These are phyloP conservation scores for Coemansia sp. DNA, from an alignment of 192 early-diverging fungal genomes.

Conservation along the genomic window DNA sequence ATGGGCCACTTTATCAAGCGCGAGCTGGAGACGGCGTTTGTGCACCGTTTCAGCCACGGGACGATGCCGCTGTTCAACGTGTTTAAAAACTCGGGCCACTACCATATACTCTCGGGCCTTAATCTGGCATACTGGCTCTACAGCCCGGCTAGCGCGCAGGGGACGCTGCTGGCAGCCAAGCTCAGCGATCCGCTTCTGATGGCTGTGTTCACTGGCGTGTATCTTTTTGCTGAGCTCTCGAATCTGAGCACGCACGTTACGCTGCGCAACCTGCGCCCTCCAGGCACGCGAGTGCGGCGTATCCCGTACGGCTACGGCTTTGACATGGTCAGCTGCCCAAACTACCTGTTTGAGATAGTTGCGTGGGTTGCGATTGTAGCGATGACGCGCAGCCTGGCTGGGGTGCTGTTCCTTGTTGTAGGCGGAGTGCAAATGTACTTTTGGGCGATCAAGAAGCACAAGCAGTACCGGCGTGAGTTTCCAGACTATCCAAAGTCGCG, in stretches of 20 bases:
- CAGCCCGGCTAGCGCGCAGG: slow-evolving; percentile 68
- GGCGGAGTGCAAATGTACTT: slow-evolving; percentile 85
- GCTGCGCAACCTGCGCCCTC: slow-evolving; percentile 87
- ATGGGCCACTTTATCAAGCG: slow-evolving; percentile 91
- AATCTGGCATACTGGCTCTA: slow-evolving; percentile 87
- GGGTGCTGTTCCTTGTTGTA: slow-evolving; percentile 66
- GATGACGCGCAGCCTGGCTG: slow-evolving; percentile 69
- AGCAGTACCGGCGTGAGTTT: slow-evolving; percentile 87
- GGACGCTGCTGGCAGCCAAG: slow-evolving; percentile 33
- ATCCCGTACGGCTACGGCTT: slow-evolving; percentile 95
- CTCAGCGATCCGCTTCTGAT: slow-evolving; percentile 45
- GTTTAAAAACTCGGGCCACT: slow-evolving; percentile 94
- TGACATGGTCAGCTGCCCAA: slow-evolving; percentile 83
- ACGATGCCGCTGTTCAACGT: slow-evolving; percentile 96
- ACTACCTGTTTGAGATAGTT: slow-evolving; percentile 89
- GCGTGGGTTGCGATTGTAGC: slow-evolving; percentile 75
- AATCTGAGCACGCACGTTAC: slow-evolving; percentile 84
- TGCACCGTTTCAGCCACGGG: slow-evolving; percentile 89
- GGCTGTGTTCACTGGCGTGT: slow-evolving; percentile 28
- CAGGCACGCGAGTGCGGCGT: slow-evolving; percentile 77
- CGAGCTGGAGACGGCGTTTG: slow-evolving; percentile 88
- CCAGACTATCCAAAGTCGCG: slow-evolving; percentile 83
- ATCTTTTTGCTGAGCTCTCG: slow-evolving; percentile 70
- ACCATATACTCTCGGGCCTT: slow-evolving; percentile 84
- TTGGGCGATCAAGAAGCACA: slow-evolving; percentile 98